A percentile compares a stretch with the other conserved stretches of the same genome.
These are phyloP conservation scores for Blastosporella zonata DNA, from an alignment of 1,284 basidiomycete species.

Conservation along the genomic window DNA sequence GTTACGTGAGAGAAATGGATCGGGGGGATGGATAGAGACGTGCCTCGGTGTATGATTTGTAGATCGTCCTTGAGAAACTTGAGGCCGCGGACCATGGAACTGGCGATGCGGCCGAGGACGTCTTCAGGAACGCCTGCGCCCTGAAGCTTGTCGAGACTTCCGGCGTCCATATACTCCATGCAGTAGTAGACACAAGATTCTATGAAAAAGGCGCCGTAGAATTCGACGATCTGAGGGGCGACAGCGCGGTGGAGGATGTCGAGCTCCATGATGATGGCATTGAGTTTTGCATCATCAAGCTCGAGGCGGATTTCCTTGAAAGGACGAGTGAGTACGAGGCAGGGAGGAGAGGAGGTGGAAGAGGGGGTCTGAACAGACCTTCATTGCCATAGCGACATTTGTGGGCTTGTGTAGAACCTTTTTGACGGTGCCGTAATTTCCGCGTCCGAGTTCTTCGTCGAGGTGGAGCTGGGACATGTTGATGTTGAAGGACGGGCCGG, in stretches of 20 bases:
- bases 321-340: constrained; percentile 4
- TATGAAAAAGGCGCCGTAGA: constrained; percentile 98
- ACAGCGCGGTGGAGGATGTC: constrained; percentile 95
- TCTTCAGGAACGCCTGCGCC: constrained; percentile 75
- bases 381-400: constrained; percentile 98
- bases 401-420: constrained; percentile 93
- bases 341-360: constrained; percentile 12
- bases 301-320: constrained; percentile 95
- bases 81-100: constrained; percentile 85
- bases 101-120: constrained; percentile 83
- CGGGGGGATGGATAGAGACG: constrained; percentile 22
- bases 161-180: constrained; percentile 99
- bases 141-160: constrained; percentile 84
- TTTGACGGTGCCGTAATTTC: constrained; percentile 97
- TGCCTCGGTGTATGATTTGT: constrained; percentile 95
- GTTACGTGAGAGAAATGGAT: not conserved
- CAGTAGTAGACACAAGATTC: constrained; percentile 99
- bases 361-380: constrained; percentile 63
- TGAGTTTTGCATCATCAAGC: constrained; percentile 91
- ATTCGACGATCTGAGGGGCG: constrained; percentile 92
- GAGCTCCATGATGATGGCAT: constrained; percentile 97
- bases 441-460: constrained; percentile 90
- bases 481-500: constrained; percentile 90
- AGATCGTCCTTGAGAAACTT: constrained; percentile 95
- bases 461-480: constrained; percentile 95